Base-by-base conservation (phyloP, 805 yeast genomes). In the Starmerella bacillaris region DNA sequence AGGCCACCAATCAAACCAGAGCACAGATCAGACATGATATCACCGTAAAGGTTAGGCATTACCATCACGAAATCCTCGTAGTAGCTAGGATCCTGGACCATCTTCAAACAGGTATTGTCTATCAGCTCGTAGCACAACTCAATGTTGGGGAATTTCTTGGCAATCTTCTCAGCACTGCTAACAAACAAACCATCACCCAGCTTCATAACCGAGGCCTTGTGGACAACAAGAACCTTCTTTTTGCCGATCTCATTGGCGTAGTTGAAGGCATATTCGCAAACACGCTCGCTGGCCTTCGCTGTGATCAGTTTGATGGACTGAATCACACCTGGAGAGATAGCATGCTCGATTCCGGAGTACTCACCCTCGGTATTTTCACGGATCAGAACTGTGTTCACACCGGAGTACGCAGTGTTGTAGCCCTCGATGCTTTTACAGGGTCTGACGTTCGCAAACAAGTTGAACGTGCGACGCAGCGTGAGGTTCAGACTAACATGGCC, bases 361-460 rank as follows among this genome's bases (percentile, higher is more conserved):
- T 86, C 96, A 65, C 94, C 98, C 66, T 86, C 96, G 49, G 95
- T 86, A 70, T 89, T 89, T 64, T 89, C 98, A 70, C 98, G 83
- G 60, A 89, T 84, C 53, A 89, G 68, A 24, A 86, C 94, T 45
- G 94, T 77, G 64, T 89, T 92, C 45, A 89, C 96, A 58, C 78
- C 69, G 48, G 65, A 67, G 63, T 78, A 78, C 33, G 86, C 92
- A 42, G 96, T 89, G 61, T 83, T 70, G 73, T 71, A 84, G 55
- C 98, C 98, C 43, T 70, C 78, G 48, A 89, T 72, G 41, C 92
- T 78, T 63, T 78, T 78, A 60, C 95, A 89, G 37, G 95, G 96
- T 66, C 95, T 78, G 38, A 89, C 92, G 60, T 86, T 86, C 55
- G 99, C 99, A 50, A 83, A 89, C 50, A 89, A 67, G 63, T 78